Base-by-base conservation (phyloP, 768 basidiomycete genomes). In the Mycena leptocephala region DNA sequence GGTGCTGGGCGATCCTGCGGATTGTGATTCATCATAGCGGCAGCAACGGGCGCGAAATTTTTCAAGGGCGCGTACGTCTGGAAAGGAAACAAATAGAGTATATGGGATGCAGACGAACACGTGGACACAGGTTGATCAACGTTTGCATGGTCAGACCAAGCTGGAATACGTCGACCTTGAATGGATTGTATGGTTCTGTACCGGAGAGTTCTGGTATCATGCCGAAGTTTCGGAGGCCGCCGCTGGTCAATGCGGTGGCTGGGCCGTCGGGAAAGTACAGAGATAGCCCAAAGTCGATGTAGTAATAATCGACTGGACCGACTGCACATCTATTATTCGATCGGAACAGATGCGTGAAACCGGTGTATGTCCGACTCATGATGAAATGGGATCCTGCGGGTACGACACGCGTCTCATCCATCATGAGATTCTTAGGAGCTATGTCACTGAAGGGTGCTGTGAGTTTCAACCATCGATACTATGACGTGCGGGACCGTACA, bases 81-180 rank as follows among this genome's bases (percentile, higher is more conserved):
- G 7, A 11, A 28, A 30, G 39, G 32, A 35, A 4, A 24, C 16
- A 55, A 39, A 24, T n/a, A 10, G 13, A 35, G 37, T 41, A 41
- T 28, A 55, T 30, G 32, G 32, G 33, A 35, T 48, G 43, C 39
- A 32, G 39, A 30, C n/a, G n/a, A n/a, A n/a, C n/a, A n/a, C n/a
- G n/a, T n/a, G n/a, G n/a, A n/a, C n/a, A n/a, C 8, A 69, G 55
- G 26, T 69, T 11, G 26, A 58, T 69, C 37, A 69, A 18, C 35
- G 28, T 39, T 10, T 70, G 16, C 18, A 70, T 61, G 24, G 41
- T 61, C 16, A 70, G 32, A 24, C 69, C 69, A 30, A 70, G 43
- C 43, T 70, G 69, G 69, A 13, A 70, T 28, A 70, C 61, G 58
- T 70, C 69, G 26, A 70, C 69, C 35, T 43, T 39, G 69, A 70